Percentiles rank a stretch among this genome's conserved stretches.
phyloP scores from a whole-genome alignment of 148 eudicot genomes.

The Rhododendron ovatum region DNA sequence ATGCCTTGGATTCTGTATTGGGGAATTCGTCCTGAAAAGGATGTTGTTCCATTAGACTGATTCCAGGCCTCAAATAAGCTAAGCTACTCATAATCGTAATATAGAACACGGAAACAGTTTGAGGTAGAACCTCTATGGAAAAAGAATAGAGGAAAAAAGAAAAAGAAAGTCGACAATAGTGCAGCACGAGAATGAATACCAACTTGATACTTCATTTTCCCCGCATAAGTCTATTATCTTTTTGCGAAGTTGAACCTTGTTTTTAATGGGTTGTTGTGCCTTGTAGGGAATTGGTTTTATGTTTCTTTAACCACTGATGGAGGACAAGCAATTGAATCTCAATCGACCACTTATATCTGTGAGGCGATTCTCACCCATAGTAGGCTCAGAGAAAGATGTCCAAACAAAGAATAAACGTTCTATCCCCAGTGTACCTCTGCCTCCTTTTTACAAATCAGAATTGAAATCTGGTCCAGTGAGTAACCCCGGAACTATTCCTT shows the following conservation, averaged over 20 bases:
- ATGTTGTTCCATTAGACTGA: background rate
- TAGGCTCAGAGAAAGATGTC: conserved; percentile 20
- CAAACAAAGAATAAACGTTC: conserved; percentile 23
- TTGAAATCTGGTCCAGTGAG: conserved; percentile 76
- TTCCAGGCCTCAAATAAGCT: no score
- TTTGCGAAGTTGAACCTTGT: background rate
- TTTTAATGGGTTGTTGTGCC: background rate
- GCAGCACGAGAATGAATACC: background rate
- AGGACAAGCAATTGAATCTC: conserved; percentile 55
- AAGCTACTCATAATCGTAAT: background rate
- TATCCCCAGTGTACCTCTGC: conserved; percentile 27
- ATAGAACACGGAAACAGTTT: background rate
- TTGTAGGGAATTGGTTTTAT: conserved; percentile 16
- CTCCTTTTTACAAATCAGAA: conserved; percentile 59
- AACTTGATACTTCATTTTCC: background rate
- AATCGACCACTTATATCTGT: conserved; percentile 74
- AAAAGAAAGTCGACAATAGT: background rate
- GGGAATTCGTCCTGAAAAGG: no score
- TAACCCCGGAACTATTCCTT: conserved; percentile 75
- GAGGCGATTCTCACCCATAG: conserved; percentile 52
- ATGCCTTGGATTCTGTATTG: no score
- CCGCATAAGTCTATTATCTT: background rate
- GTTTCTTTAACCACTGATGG: conserved; percentile 44
- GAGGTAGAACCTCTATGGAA: no score
- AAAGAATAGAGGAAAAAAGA: background rate